Conservation (phyloP, 2,329 filamentous ascomycete species). For the Periconia sp. region DNA sequence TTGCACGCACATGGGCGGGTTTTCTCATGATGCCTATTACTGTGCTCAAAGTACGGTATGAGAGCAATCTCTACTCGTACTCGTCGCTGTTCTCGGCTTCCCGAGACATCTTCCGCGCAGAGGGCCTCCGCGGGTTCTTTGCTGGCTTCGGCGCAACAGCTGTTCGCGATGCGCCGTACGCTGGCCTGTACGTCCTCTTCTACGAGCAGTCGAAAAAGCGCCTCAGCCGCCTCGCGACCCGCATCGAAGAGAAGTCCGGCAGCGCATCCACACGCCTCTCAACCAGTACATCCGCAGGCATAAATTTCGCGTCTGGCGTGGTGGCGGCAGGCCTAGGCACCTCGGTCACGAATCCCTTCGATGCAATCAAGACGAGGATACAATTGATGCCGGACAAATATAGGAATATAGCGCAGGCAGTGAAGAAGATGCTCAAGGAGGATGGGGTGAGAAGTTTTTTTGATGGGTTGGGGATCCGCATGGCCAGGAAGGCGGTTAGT, state of each 20-base stretch:
- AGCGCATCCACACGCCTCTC: slow-evolving; percentile 28
- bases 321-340: slow-evolving; percentile 83
- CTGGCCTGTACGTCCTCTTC: slow-evolving; percentile 90
- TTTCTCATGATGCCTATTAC: slow-evolving; percentile 95
- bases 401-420: slow-evolving; percentile 80
- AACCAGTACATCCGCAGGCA: slow-evolving; percentile 61
- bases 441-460: slow-evolving; percentile 83
- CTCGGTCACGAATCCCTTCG: slow-evolving; percentile 92
- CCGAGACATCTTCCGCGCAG: slow-evolving; percentile 72
- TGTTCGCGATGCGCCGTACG: slow-evolving; percentile 93
- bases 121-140: slow-evolving; percentile 86
- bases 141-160: slow-evolving; percentile 93
- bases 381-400: slow-evolving; percentile 88
- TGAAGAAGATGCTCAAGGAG: slow-evolving; percentile 76
- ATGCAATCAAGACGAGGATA: slow-evolving; percentile 93
- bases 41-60: slow-evolving; percentile 94
- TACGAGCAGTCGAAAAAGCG: slow-evolving; percentile 83
- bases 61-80: slow-evolving; percentile 86
- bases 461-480: slow-evolving; percentile 83
- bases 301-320: slow-evolving; percentile 86
- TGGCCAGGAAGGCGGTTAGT: slow-evolving; percentile 89
- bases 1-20: slow-evolving; percentile 83
- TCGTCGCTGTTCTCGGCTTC: slow-evolving; percentile 75
- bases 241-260: slow-evolving; percentile 32
- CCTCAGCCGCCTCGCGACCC: slow-evolving; percentile 51